These are phyloP conservation scores for Clarkia xantiana DNA, from an alignment of 345 rosid genomes.

Conservation along the genomic window DNA sequence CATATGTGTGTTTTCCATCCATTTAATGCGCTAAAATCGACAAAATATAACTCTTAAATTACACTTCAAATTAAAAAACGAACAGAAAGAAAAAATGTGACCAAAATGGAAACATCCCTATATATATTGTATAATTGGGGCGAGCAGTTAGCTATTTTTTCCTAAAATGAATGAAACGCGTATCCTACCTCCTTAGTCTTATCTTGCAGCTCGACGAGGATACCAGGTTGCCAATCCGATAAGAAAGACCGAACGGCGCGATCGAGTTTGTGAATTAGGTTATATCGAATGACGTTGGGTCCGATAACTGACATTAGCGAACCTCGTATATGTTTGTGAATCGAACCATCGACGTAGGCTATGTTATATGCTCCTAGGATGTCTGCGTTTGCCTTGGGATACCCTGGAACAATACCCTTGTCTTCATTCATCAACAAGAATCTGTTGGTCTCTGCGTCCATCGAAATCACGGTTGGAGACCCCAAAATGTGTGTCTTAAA, in stretches of 20 bases:
- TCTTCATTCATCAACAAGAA: conserved; percentile 67
- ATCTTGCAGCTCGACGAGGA: conserved; percentile 52
- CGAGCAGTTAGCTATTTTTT: too few relatives aligned
- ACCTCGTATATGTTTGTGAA: conserved; percentile 62
- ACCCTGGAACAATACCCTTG: conserved; percentile 82
- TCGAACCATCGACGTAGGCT: conserved; percentile 66
- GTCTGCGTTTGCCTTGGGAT: conserved; percentile 78
- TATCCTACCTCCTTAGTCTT: conserved; percentile 53
- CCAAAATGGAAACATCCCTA: too few relatives aligned
- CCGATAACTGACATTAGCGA: conserved; percentile 46
- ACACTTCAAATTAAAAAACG: too few relatives aligned
- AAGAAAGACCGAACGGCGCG: conserved; percentile 45
- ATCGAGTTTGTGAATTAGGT: conserved; percentile 50
- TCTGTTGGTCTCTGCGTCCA: conserved; percentile 73
- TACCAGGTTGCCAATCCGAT: conserved; percentile 29
- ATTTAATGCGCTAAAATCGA: too few relatives aligned
- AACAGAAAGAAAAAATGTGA: too few relatives aligned
- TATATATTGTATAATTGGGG: too few relatives aligned
- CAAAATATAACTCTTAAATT: too few relatives aligned
- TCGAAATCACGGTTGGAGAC: conserved; percentile 60
- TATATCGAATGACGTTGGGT: conserved; percentile 41
- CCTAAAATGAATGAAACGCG: too few relatives aligned
- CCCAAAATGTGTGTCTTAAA: conserved; percentile 83
- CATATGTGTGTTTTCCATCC: too few relatives aligned
- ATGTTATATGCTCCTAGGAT: conserved; percentile 63